phyloP scores from a whole-genome alignment of 2,329 filamentous ascomycete species.

The Diaporthe citri region DNA sequence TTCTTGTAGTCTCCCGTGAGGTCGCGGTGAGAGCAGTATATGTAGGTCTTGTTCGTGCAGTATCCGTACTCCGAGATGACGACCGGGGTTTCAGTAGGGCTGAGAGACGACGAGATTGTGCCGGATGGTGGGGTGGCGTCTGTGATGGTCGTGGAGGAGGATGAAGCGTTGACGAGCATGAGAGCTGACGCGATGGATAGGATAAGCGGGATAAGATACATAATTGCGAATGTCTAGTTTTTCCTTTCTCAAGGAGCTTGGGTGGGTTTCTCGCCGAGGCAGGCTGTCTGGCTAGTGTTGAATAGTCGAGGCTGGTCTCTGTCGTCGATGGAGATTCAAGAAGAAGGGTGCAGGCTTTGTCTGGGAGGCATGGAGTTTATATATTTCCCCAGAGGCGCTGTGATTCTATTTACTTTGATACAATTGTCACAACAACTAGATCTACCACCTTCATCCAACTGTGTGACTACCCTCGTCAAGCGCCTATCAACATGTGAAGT shows the following conservation, averaged over 20 bases:
- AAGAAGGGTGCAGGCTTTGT: no score
- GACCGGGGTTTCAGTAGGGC: neutral
- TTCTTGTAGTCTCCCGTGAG: neutral
- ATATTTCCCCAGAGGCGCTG: neutral
- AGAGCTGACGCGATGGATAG: neutral
- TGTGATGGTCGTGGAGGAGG: neutral
- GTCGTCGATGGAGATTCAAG: neutral
- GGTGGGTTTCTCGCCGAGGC: no score
- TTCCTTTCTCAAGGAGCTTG: no score
- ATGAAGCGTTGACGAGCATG: neutral
- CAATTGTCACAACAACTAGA: no score
- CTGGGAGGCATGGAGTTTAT: neutral
- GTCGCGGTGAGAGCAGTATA: constrained; percentile 1
- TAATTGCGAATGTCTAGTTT: neutral
- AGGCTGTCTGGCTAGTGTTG: neutral
- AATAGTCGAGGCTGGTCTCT: neutral
- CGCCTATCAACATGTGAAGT: neutral
- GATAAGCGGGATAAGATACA: neutral
- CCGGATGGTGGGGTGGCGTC: neutral
- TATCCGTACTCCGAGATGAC: neutral
- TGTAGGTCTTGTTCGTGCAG: constrained; percentile 9
- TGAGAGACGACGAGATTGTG: neutral
- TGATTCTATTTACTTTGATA: neutral
- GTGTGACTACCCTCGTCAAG: neutral
- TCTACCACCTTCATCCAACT: neutral